Percentiles rank a stretch among this genome's conserved stretches.
phyloP scores from a whole-genome alignment of 2,329 filamentous ascomycete genomes.

The Diplocarpon mali region DNA sequence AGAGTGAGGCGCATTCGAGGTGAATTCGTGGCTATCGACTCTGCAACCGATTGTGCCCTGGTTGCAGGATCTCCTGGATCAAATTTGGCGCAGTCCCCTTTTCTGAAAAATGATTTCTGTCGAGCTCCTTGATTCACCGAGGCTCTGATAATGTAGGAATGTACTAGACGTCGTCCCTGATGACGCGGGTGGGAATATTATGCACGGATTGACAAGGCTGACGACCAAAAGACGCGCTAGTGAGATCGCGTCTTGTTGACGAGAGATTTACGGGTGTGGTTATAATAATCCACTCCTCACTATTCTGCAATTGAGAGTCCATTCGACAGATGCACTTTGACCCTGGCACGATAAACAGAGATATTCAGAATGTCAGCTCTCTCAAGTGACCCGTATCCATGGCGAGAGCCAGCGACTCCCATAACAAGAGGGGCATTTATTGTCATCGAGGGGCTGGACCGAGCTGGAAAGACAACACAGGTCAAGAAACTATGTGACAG shows the following conservation, averaged over 20 bases:
- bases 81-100: background rate
- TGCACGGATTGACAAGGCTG: conserved; percentile 7
- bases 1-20: background rate
- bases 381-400: conserved; percentile 11
- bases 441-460: conserved; percentile 61
- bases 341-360: background rate
- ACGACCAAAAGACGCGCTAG: background rate
- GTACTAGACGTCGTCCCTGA: background rate
- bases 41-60: background rate
- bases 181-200: conserved; percentile 1
- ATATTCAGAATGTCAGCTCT: conserved; percentile 9
- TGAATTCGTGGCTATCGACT: background rate
- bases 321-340: background rate
- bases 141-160: background rate
- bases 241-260: conserved; percentile 1
- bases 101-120: background rate
- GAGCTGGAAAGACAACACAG: conserved; percentile 64
- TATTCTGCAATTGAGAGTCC: no score
- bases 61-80: background rate
- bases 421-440: conserved; percentile 47
- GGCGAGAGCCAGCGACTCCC: conserved; percentile 20
- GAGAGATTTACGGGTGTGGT: background rate
- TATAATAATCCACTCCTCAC: no score
- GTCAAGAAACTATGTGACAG: conserved; percentile 44
- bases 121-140: background rate